phyloP scores from a whole-genome alignment of 2,329 filamentous ascomycete species.

The Aurifilum marmelostoma region DNA sequence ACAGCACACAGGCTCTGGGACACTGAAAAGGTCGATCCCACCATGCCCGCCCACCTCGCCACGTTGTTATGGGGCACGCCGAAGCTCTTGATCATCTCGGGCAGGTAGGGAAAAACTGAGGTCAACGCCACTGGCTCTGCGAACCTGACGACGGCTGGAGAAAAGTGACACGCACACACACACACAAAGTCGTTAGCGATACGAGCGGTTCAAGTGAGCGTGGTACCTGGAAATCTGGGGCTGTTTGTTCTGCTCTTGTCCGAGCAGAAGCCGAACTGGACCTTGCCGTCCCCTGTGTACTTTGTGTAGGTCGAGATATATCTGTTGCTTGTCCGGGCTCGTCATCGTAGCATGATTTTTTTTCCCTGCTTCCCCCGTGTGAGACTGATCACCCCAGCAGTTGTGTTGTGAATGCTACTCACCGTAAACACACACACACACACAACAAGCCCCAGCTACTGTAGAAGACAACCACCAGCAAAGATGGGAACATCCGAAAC shows the following conservation, averaged over 20 bases:
- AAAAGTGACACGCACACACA: constrained; percentile 5
- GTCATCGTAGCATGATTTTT: not conserved
- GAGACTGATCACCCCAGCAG: constrained; percentile 2
- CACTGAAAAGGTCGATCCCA: constrained; percentile 72
- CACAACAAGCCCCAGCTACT: constrained; percentile 13
- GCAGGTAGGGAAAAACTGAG: constrained; percentile 71
- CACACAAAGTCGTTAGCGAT: constrained; percentile 38
- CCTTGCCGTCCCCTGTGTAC: not conserved
- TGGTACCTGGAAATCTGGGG: constrained; percentile 21
- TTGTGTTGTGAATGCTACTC: not conserved
- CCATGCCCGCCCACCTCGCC: constrained; percentile 79
- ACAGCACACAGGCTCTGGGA: constrained; percentile 74
- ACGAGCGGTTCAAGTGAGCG: constrained; percentile 28
- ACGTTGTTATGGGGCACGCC: constrained; percentile 72
- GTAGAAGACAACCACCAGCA: constrained; percentile 17
- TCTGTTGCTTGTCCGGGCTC: not conserved
- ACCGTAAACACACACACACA: constrained; percentile 12
- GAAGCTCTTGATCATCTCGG: constrained; percentile 84
- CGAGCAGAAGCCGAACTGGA: not conserved
- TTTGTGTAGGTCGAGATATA: not conserved
- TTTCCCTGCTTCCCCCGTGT: not conserved
- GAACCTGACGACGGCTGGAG: constrained; percentile 73
- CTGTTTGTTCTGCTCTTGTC: not conserved
- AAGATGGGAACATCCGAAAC: not conserved
- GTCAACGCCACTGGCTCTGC: constrained; percentile 75